Evolutionary conservation across 192 early-diverging fungal genomes (phyloP).

Genomic region (Backusella liffmaniae): DNA sequence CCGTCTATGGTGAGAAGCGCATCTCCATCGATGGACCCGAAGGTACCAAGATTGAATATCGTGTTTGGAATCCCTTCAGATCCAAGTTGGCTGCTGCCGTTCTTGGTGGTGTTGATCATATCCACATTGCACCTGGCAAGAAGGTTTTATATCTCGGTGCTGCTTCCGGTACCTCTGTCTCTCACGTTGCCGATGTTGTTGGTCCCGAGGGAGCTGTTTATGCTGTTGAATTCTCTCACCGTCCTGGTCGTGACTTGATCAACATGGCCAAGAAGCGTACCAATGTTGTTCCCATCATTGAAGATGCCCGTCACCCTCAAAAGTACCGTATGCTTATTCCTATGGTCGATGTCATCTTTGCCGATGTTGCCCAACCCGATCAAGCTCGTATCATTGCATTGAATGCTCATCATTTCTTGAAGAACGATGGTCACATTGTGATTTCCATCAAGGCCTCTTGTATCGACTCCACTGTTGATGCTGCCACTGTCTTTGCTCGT

Average conservation of each 20-base stretch:
- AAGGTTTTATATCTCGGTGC: constrained; percentile 99
- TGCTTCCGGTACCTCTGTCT: constrained; percentile 91
- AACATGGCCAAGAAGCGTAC: constrained; percentile 99
- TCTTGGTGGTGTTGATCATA: constrained; percentile 93
- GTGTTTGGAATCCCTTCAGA: constrained; percentile 99
- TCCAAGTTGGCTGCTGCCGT: constrained; percentile 98
- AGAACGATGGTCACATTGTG: constrained; percentile 95
- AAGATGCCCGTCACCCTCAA: constrained; percentile 99
- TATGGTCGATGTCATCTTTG: constrained; percentile 98
- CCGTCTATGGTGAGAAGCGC: constrained; percentile 98
- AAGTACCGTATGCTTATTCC: constrained; percentile 99
- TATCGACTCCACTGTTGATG: constrained; percentile 98
- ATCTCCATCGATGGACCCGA: constrained; percentile 94
- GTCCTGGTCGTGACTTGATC: constrained; percentile 97
- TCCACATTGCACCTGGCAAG: constrained; percentile 91
- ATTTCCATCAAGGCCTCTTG: constrained; percentile 99
- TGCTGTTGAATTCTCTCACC: constrained; percentile 99
- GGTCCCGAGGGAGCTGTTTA: constrained; percentile 96
- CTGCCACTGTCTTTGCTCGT: constrained; percentile 92
- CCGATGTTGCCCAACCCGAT: constrained; percentile 99
- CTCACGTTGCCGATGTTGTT: constrained; percentile 97
- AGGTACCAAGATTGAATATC: constrained; percentile 95
- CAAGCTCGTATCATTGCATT: constrained; percentile 98
- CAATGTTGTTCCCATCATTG: constrained; percentile 98
- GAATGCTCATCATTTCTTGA: constrained; percentile 97